Evolutionary conservation across 306 rosid species (phyloP).

Genomic region (Begonia peltatifolia): DNA sequence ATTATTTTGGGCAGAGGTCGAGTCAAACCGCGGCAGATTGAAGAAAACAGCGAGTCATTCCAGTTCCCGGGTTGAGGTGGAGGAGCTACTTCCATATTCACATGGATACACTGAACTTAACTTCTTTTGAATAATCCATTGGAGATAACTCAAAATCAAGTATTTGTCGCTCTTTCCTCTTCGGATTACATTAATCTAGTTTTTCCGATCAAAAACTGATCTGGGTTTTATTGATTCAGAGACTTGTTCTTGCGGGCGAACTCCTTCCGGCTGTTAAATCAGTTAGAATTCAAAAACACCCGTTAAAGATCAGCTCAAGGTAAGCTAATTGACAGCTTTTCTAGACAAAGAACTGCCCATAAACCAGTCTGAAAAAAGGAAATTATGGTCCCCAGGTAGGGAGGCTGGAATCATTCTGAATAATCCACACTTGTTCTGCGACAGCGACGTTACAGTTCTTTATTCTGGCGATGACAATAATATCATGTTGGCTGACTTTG

Average conservation of each 20-base stretch:
- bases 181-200: too few species aligned
- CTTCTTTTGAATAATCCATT: constrained; percentile 56
- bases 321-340: constrained; percentile 12
- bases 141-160: constrained; percentile 17
- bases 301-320: constrained; percentile 2
- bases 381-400: constrained; percentile 61
- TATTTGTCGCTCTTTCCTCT: neutral
- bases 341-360: neutral
- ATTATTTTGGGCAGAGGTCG: constrained; percentile 92
- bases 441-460: too few species aligned
- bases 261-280: too few species aligned
- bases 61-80: constrained; percentile 71
- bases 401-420: constrained; percentile 47
- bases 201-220: too few species aligned
- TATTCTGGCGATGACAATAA: constrained; percentile 31
- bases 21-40: constrained; percentile 57
- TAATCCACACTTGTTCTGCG: constrained; percentile 17
- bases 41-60: constrained; percentile 89
- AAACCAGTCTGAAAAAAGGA: neutral
- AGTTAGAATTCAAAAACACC: neutral
- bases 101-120: constrained; percentile 90
- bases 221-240: too few species aligned
- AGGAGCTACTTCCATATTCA: constrained; percentile 84
- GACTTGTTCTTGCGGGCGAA: too few species aligned
- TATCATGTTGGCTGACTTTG: constrained; percentile 29